Percentiles rank a stretch among this genome's conserved stretches.
phyloP scores from a whole-genome alignment of 495 filamentous ascomycete genomes.

The Hyaloscypha bicolor region DNA sequence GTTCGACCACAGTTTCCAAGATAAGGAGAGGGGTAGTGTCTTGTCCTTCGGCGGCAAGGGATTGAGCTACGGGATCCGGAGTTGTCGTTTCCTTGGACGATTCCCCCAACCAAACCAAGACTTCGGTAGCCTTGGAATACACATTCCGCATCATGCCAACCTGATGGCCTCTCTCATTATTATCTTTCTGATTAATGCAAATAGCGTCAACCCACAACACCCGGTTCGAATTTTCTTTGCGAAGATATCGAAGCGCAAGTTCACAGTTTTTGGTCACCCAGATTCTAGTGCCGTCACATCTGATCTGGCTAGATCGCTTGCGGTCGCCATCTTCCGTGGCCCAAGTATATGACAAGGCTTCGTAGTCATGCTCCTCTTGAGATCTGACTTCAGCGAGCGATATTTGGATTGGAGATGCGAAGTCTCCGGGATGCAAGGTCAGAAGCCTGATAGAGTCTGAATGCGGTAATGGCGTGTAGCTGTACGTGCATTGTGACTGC shows the following conservation, averaged over 20 bases:
- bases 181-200: constrained; percentile 37
- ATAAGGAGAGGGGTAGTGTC: no score
- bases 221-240: background rate
- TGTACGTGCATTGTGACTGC: background rate
- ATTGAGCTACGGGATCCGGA: no score
- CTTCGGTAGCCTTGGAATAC: constrained; percentile 22
- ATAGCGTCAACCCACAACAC: constrained; percentile 37
- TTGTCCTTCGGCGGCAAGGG: no score
- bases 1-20: no score
- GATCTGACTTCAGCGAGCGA: background rate
- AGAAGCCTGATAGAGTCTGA: background rate
- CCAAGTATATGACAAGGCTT: constrained; percentile 16
- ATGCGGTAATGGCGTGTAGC: background rate
- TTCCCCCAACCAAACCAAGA: constrained; percentile 24
- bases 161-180: constrained; percentile 29
- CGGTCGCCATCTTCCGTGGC: constrained; percentile 15
- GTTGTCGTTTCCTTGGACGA: background rate
- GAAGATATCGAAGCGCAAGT: background rate
- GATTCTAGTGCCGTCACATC: background rate
- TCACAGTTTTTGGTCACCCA: background rate
- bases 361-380: background rate
- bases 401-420: background rate
- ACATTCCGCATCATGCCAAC: constrained; percentile 32
- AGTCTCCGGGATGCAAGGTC: background rate
- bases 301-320: background rate